Evolutionary conservation across 202 grass and related monocot genomes (phyloP).

Genomic region (Sporobolus alterniflorus): DNA sequence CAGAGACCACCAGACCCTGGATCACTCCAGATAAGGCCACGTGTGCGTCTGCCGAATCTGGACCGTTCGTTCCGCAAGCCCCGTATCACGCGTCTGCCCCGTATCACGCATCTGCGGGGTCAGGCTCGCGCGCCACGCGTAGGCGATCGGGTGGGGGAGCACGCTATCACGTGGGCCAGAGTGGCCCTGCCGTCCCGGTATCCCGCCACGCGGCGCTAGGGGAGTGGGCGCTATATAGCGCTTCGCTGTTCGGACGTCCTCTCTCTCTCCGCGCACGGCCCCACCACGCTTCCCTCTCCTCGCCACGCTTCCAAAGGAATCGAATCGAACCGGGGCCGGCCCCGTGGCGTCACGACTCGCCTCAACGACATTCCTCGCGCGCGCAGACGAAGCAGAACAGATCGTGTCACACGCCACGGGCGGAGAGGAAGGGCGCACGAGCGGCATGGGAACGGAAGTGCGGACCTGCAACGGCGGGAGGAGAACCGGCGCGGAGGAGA

Average conservation of each 20-base stretch:
- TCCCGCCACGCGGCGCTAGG: slow-evolving; percentile 6
- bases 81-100: not conserved
- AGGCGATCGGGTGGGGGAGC: not conserved
- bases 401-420: not conserved
- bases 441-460: slow-evolving; percentile 62
- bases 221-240: slow-evolving; percentile 29
- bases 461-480: slow-evolving; percentile 47
- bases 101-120: too few species aligned
- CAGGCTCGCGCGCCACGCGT: slow-evolving; percentile 24
- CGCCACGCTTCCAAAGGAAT: slow-evolving; percentile 8
- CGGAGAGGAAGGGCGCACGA: not conserved
- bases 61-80: not conserved
- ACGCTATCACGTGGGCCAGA: not conserved
- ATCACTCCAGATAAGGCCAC: not conserved
- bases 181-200: not conserved
- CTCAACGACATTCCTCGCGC: slow-evolving; percentile 21
- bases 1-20: not conserved
- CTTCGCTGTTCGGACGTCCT: not conserved
- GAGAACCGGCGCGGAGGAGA: slow-evolving; percentile 5
- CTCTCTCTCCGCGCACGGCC: not conserved
- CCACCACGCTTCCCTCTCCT: slow-evolving; percentile 15
- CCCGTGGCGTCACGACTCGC: not conserved
- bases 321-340: not conserved
- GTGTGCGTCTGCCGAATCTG: not conserved
- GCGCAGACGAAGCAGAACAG: not conserved